These are phyloP conservation scores for Eucalyptus polybractea DNA, from an alignment of 345 rosid species.

Conservation along the genomic window DNA sequence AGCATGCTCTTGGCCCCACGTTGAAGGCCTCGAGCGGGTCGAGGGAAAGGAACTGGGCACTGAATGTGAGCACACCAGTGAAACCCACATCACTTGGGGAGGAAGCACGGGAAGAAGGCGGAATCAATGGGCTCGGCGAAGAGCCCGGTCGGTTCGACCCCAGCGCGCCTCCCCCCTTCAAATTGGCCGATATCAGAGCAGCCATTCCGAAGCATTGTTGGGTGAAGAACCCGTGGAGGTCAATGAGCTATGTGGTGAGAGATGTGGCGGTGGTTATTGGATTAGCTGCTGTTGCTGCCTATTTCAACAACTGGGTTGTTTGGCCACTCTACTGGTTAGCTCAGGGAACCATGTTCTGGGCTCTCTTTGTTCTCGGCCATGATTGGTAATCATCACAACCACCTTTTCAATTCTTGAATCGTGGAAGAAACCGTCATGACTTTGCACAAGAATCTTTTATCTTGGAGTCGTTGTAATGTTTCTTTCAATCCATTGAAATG, in stretches of 20 bases:
- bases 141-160: conserved; percentile 11
- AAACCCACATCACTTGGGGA: not conserved
- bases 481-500: not conserved
- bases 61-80: conserved; percentile 48
- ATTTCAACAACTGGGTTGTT: conserved; percentile 50
- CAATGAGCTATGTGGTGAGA: conserved; percentile 68
- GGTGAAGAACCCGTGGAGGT: conserved; percentile 79
- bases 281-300: conserved; percentile 71
- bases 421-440: not conserved
- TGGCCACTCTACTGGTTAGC: conserved; percentile 94
- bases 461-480: not conserved
- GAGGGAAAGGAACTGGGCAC: conserved; percentile 20
- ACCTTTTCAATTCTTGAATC: not conserved
- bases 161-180: conserved; percentile 56
- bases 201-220: conserved; percentile 91
- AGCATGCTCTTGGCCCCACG: conserved; percentile 4
- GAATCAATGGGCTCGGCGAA: not conserved
- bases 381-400: conserved; percentile 55
- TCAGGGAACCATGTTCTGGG: conserved; percentile 99
- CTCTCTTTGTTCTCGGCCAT: conserved; percentile 92
- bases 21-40: conserved; percentile 3
- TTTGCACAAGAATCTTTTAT: not conserved
- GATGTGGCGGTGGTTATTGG: conserved; percentile 60
- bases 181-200: conserved; percentile 55
- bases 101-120: conserved; percentile 1